phyloP scores from a whole-genome alignment of 805 yeast genomes.

The Ascoidea rubescens region DNA sequence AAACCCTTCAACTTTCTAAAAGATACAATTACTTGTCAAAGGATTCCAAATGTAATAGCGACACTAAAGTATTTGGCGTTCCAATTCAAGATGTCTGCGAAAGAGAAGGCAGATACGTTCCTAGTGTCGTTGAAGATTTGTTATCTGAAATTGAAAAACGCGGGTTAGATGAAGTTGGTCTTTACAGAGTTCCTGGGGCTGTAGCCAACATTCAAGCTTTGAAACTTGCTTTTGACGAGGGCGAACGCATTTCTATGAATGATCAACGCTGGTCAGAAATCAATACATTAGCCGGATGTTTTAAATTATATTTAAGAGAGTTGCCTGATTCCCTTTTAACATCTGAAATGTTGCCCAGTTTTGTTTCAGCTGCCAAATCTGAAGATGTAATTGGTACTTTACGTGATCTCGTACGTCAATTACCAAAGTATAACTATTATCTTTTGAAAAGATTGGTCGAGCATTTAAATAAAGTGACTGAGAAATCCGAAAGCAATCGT shows the following conservation, averaged over 20 bases:
- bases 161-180: constrained; percentile 83
- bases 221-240: constrained; percentile 40
- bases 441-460: constrained; percentile 51
- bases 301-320: constrained; percentile 73
- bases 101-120: constrained; percentile 50
- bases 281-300: constrained; percentile 79
- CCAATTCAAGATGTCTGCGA: constrained; percentile 67
- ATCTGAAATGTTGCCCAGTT: constrained; percentile 45
- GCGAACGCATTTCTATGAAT: constrained; percentile 29
- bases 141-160: constrained; percentile 70
- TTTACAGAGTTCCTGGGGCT: constrained; percentile 66
- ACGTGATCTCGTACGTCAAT: constrained; percentile 19
- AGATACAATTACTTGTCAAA: constrained; percentile 28
- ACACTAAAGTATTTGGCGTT: constrained; percentile 66
- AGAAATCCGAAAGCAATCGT: constrained; percentile 53
- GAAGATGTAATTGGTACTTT: constrained; percentile 20
- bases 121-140: constrained; percentile 50
- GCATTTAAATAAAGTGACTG: constrained; percentile 60
- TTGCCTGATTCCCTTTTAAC: constrained; percentile 76
- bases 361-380: constrained; percentile 26
- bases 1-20: constrained; percentile 23
- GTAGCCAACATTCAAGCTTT: constrained; percentile 40
- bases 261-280: constrained; percentile 60
- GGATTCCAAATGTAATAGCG: constrained; percentile 23
- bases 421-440: constrained; percentile 57